These are phyloP conservation scores for Cladosporium sp. DNA, from an alignment of 2,329 filamentous ascomycete species.

Conservation along the genomic window DNA sequence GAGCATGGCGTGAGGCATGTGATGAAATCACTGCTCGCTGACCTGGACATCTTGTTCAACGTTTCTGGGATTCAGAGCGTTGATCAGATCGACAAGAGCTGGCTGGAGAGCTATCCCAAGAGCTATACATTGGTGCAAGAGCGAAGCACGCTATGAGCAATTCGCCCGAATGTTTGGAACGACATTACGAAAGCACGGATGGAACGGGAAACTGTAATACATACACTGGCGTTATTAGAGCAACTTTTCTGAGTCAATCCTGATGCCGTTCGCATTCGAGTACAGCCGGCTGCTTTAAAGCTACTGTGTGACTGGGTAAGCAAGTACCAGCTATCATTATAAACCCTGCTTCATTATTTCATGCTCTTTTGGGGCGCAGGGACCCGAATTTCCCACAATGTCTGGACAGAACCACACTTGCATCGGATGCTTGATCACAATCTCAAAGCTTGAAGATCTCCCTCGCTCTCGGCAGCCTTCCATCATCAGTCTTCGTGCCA, in stretches of 20 bases:
- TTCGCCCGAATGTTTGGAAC: background rate
- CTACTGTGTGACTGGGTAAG: background rate
- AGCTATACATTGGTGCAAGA: slow-evolving; percentile 31
- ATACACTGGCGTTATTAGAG: background rate
- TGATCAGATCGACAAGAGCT: slow-evolving; percentile 51
- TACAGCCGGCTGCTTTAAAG: background rate
- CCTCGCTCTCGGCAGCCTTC: slow-evolving; percentile 24
- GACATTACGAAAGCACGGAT: background rate
- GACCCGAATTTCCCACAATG: background rate
- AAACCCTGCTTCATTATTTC: background rate
- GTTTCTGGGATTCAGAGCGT: slow-evolving; percentile 54
- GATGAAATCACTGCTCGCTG: slow-evolving; percentile 62
- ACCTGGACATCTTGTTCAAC: slow-evolving; percentile 65
- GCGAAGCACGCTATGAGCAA: slow-evolving; percentile 30
- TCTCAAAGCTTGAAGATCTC: slow-evolving; percentile 24
- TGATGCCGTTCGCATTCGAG: background rate
- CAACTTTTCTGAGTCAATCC: background rate
- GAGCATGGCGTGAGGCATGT: slow-evolving; percentile 64
- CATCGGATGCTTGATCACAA: background rate
- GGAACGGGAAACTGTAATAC: background rate
- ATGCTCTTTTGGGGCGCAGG: background rate
- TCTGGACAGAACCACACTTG: background rate
- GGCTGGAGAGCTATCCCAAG: slow-evolving; percentile 35
- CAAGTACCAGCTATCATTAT: background rate
- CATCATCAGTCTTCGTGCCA: slow-evolving; percentile 22